phyloP scores from a whole-genome alignment of 495 filamentous ascomycete genomes.

The Xylaria grammica region DNA sequence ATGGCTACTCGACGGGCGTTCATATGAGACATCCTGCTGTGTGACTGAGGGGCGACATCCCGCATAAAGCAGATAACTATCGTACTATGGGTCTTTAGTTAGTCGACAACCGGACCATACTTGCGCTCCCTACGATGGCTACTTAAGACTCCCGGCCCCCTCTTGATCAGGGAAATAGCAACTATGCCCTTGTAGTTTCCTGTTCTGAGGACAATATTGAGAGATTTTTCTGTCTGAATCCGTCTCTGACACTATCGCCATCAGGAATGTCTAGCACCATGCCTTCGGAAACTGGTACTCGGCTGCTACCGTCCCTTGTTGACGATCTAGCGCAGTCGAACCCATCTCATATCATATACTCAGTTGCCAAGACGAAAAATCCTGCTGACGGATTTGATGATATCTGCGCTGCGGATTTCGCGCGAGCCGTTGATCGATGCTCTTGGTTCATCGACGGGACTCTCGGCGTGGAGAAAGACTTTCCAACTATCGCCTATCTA shows the following conservation, averaged over 20 bases:
- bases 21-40: no score
- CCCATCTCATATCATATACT: constrained; percentile 19
- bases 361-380: constrained; percentile 17
- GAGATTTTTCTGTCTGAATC: not conserved
- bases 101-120: no score
- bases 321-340: constrained; percentile 15
- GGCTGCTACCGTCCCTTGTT: constrained; percentile 14
- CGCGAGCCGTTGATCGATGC: constrained; percentile 44
- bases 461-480: constrained; percentile 33
- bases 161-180: no score
- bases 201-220: not conserved
- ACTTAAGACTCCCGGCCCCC: no score
- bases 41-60: no score
- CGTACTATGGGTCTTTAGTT: no score
- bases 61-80: no score
- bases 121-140: no score
- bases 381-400: constrained; percentile 43
- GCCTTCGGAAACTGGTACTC: not conserved
- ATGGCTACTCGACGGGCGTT: no score
- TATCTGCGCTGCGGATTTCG: constrained; percentile 39
- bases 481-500: constrained; percentile 30
- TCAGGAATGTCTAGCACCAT: not conserved
- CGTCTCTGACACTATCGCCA: not conserved
- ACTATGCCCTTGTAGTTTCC: not conserved
- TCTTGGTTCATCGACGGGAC: constrained; percentile 46